A percentile compares a stretch with the other conserved stretches of the same genome.
phyloP scores from a whole-genome alignment of 1,139 yeast genomes.

The Suhomyces anneliseae region DNA sequence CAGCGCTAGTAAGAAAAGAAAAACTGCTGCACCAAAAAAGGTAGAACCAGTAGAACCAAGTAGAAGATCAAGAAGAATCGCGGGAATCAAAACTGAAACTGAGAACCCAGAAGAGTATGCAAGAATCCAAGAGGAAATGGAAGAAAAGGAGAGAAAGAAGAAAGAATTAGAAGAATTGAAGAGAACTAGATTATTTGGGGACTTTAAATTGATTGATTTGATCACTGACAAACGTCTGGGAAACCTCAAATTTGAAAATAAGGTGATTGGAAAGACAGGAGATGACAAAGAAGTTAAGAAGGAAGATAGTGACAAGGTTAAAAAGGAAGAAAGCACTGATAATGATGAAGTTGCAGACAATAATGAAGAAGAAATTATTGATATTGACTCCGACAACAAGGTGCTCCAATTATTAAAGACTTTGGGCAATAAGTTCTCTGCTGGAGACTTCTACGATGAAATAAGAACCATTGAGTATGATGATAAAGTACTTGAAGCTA shows the following conservation, averaged over 20 bases:
- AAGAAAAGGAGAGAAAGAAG: conserved; percentile 34
- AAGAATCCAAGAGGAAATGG: conserved; percentile 36
- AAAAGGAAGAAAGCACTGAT: not conserved
- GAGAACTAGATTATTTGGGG: conserved; percentile 59
- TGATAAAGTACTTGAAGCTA: conserved; percentile 41
- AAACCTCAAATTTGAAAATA: conserved; percentile 29
- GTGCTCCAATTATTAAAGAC: conserved; percentile 42
- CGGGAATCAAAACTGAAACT: conserved; percentile 54
- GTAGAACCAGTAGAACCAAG: conserved; percentile 45
- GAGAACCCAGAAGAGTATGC: conserved; percentile 38
- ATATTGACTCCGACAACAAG: conserved; percentile 33
- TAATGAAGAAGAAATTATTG: conserved; percentile 15
- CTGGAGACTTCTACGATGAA: conserved; percentile 75
- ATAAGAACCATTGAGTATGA: conserved; percentile 30
- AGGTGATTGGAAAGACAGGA: conserved; percentile 22
- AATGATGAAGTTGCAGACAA: no score
- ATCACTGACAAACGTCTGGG: conserved; percentile 46
- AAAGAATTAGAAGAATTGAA: conserved; percentile 54
- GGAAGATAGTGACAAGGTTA: conserved; percentile 5
- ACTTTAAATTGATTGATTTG: conserved; percentile 59
- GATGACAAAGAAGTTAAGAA: conserved; percentile 18
- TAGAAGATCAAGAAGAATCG: conserved; percentile 64
- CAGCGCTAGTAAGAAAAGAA: conserved; percentile 15
- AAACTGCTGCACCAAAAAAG: conserved; percentile 22
- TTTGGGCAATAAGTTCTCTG: conserved; percentile 58